Base-by-base conservation (phyloP, 495 filamentous ascomycete genomes). In the Astrocystis sublimbata region DNA sequence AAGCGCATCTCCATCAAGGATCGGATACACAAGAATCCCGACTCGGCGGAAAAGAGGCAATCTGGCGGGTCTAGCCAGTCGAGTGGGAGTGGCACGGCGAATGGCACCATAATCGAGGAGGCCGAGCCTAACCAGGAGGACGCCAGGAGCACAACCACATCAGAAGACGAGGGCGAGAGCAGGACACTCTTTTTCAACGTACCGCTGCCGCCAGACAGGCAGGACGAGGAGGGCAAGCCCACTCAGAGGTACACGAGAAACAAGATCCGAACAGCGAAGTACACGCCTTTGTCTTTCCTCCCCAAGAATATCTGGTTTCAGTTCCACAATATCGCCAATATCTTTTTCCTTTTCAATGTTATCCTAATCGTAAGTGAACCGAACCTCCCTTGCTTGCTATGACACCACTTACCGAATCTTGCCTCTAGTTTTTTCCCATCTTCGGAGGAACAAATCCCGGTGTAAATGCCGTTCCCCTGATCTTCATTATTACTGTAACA, bases 301-400 rank as follows among this genome's bases (percentile, higher is more conserved):
- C 96, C 96, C 9, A 97, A 98, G 77, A 97, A 99, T 74, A 73
- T 98, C 58, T 99, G 87, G 83, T 88, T 94, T 60, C 96, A 99
- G 74, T 98, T 99, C 73, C 93, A 98, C 77, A 98, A 98, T 74
- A 91, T 99, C 66, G 96, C 96, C 56, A 99, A 98, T 75, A 87
- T 98, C 40, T 99, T 97, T 75, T 99, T 99, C 82, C 81, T 98
- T 58, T 96, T 97, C 77, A 85, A 94, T 63, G 93, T 96, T 73
- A 93, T 99, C 71, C 85, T 99, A 58, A 84, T 87, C 65, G 96
- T 98, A 87, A 75, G 92, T 83, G 30, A 17, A 47, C 24, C 3
- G 36, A 19, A n/a, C n/a, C n/a, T 55, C 17, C 55, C 40, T 24
- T 40, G n/a, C n/a, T n/a, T 61, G 24, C 47, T 35, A 7, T 41